Percentiles rank a stretch among this genome's conserved stretches.
Conservation (phyloP, 176 grass and related monocot genomes). For the Coix lacrymajobi region DNA sequence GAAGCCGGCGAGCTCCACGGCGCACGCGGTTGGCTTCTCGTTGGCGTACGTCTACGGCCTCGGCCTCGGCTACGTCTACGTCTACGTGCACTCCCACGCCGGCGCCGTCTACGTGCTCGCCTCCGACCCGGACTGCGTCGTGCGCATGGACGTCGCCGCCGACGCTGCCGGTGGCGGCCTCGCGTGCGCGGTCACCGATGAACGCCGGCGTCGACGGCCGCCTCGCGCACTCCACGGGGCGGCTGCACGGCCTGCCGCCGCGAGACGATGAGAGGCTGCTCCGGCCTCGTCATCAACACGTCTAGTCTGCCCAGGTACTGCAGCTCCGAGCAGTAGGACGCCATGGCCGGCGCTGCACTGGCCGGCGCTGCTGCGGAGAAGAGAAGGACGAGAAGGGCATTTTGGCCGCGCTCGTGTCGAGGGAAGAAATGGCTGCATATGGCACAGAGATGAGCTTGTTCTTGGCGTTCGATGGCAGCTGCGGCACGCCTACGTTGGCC, state of each 20-base stretch:
- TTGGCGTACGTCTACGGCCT: neutral
- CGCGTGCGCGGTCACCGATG: conserved; percentile 7
- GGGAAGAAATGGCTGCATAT: conserved; percentile 21
- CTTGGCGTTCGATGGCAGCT: conserved; percentile 62
- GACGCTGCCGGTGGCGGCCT: too few species aligned
- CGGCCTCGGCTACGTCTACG: too few species aligned
- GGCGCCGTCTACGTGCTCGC: conserved; percentile 43
- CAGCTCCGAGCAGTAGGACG: too few species aligned
- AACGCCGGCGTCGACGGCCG: neutral
- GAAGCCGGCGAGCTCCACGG: conserved; percentile 20
- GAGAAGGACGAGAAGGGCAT: too few species aligned
- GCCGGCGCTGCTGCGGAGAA: too few species aligned
- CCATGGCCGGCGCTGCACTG: too few species aligned
- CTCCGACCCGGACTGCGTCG: too few species aligned
- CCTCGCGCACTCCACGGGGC: conserved; percentile 35
- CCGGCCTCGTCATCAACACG: too few species aligned
- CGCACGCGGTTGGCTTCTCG: neutral
- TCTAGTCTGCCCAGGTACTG: too few species aligned
- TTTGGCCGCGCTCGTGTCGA: neutral
- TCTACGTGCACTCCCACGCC: conserved; percentile 37
- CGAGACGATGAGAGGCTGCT: too few species aligned
- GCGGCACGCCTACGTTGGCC: conserved; percentile 74
- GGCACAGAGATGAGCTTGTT: conserved; percentile 74
- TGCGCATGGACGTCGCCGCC: too few species aligned
- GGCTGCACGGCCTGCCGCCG: too few species aligned